Conservation (phyloP, 148 eudicot species). For the Vaccinium vitisidaea region DNA sequence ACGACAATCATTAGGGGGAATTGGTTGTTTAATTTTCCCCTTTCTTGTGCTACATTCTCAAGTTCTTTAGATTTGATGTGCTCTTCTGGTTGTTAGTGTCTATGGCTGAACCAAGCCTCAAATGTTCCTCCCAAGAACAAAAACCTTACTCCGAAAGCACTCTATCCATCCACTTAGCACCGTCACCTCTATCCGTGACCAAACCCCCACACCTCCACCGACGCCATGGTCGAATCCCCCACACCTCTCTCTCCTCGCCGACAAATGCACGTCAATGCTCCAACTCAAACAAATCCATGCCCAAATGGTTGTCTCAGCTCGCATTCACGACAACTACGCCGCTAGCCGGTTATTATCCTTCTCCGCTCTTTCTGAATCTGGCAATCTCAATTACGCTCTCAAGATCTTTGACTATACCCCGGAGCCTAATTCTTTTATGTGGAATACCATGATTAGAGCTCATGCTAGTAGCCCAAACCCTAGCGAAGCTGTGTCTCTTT, state of each 20-base stretch:
- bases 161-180: not conserved
- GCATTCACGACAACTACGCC: slow-evolving; percentile 59
- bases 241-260: slow-evolving; percentile 51
- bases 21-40: too few relatives aligned
- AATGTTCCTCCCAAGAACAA: slow-evolving; percentile 26
- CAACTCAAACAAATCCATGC: slow-evolving; percentile 78
- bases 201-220: not conserved
- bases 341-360: slow-evolving; percentile 65
- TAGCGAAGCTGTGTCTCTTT: slow-evolving; percentile 43
- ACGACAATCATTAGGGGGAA: too few relatives aligned
- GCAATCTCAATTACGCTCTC: slow-evolving; percentile 52
- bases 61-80: not conserved
- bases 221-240: slow-evolving; percentile 13
- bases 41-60: not conserved
- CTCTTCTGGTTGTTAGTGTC: not conserved
- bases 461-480: slow-evolving; percentile 45
- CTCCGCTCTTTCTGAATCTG: slow-evolving; percentile 51
- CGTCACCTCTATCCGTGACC: slow-evolving; percentile 4
- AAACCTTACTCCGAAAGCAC: slow-evolving; percentile 2
- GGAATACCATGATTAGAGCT: slow-evolving; percentile 75
- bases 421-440: slow-evolving; percentile 65
- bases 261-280: slow-evolving; percentile 51
- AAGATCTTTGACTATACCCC: slow-evolving; percentile 41
- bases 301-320: slow-evolving; percentile 60
- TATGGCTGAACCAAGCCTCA: slow-evolving; percentile 6